Percentiles rank a stretch among this genome's conserved stretches.
phyloP scores from a whole-genome alignment of 805 yeast genomes.

The Trichomonascus vanleenenianus region DNA sequence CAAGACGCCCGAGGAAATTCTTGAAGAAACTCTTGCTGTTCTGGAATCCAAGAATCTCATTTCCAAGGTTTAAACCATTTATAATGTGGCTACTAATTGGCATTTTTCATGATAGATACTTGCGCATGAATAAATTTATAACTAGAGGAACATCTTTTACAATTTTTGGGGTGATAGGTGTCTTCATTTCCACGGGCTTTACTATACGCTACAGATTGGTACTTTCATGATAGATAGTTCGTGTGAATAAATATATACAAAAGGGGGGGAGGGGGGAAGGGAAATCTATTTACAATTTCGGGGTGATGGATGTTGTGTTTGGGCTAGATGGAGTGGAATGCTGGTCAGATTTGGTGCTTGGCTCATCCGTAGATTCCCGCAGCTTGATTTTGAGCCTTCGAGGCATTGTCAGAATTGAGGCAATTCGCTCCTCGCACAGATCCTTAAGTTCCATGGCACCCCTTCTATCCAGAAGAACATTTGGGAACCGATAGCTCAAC shows the following conservation, averaged over 20 bases:
- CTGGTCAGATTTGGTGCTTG: too few species aligned
- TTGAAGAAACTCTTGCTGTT: background rate
- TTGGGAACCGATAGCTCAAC: slow-evolving; percentile 83
- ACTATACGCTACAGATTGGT: too few species aligned
- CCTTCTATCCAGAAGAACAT: slow-evolving; percentile 65
- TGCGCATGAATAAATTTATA: too few species aligned
- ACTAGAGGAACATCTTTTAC: too few species aligned
- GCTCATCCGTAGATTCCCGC: too few species aligned
- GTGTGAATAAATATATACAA: background rate
- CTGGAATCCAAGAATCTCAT: background rate
- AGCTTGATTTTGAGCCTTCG: background rate
- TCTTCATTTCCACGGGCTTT: too few species aligned
- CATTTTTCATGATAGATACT: too few species aligned
- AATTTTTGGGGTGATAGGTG: too few species aligned
- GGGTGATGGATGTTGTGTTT: background rate
- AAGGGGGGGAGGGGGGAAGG: too few species aligned
- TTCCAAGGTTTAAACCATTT: background rate
- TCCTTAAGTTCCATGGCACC: slow-evolving; percentile 64
- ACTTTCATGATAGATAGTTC: too few species aligned
- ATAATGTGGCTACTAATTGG: too few species aligned
- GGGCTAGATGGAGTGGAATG: too few species aligned
- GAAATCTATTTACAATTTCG: background rate
- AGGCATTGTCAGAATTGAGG: background rate
- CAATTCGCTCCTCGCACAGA: slow-evolving; percentile 55
- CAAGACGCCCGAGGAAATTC: slow-evolving; percentile 4